Base-by-base conservation (phyloP, 192 early-diverging fungal species). In the Podila epicladia region DNA sequence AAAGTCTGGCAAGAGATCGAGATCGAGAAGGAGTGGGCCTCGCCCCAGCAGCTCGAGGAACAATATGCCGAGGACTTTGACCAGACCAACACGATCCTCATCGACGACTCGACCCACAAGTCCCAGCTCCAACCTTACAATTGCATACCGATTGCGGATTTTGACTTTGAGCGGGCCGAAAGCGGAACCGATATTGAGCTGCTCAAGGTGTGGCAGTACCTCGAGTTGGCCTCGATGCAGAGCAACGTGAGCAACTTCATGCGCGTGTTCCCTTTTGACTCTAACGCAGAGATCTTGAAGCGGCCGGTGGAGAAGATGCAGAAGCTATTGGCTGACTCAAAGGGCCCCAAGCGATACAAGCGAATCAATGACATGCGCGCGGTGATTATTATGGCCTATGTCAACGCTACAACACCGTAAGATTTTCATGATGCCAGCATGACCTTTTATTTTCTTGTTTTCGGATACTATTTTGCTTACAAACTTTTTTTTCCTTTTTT, bases 71-170 rank as follows among this genome's bases (percentile, higher is more conserved):
- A 53, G 15, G 45, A 48, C 13, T 86, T 70, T 65, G 75, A 87
- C 58, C 80, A 85, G 28, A 83, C 67, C 9, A 90, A 90, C 49
- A 90, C 89, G 0, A 62, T 90, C 2, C 66, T 90, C 6, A 64
- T 90, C 29, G 89, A 90, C 60, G 89, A 90, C 64, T 87, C 89
- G 37, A 17, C 60, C 0, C 45, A 69, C 37, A 90, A 90, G 45
- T 64, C 87, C 0, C 69, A 80, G n/a, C 65, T 90, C 26, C 89
- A 90, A 37, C 87, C 85, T 5, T 83, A 74, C 62, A 90, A 90
- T 57, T 55, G 71, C 26, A 69, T 88, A 33, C 67, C 83, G 37
- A 31, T 88, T 33, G 31, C 53, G 2, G 75, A 79, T 51, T 90
- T 85, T 60, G 69, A 85, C 63, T 3, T 3, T 13, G 11, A 19